A percentile compares a stretch with the other conserved stretches of the same genome.
Evolutionary conservation across 257 asterid species (phyloP).

Genomic region (Nicotiana sylvestris): DNA sequence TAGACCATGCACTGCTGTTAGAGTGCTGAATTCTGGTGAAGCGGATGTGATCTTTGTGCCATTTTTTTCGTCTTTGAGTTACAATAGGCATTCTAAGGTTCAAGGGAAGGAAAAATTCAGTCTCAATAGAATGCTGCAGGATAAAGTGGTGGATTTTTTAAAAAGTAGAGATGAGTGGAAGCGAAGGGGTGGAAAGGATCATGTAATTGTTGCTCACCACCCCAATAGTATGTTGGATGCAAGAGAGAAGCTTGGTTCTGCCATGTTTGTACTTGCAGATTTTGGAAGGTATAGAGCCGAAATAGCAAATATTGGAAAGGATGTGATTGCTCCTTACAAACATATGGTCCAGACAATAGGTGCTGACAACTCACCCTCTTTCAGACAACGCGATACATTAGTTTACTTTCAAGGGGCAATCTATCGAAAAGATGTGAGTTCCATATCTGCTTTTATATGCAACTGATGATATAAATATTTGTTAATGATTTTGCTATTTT

Average conservation of each 20-base stretch:
- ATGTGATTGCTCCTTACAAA: conserved; percentile 82
- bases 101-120: conserved; percentile 30
- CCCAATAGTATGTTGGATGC: conserved; percentile 73
- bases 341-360: conserved; percentile 61
- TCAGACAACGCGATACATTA: conserved; percentile 41
- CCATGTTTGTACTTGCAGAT: conserved; percentile 73
- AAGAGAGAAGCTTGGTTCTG: conserved; percentile 50
- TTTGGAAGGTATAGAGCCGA: conserved; percentile 61
- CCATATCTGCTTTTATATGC: neutral
- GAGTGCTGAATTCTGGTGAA: conserved; percentile 48
- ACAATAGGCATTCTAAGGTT: conserved; percentile 55
- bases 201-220: conserved; percentile 67
- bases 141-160: conserved; percentile 52
- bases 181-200: conserved; percentile 57
- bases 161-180: conserved; percentile 54
- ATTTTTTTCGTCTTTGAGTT: conserved; percentile 74
- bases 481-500: neutral
- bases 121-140: conserved; percentile 48
- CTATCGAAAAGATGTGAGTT: conserved; percentile 75
- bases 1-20: conserved; percentile 55
- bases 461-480: neutral
- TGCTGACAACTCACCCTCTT: conserved; percentile 37
- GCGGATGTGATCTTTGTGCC: conserved; percentile 71
- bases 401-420: conserved; percentile 81
- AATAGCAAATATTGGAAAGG: conserved; percentile 66